A percentile compares a stretch with the other conserved stretches of the same genome.
These are phyloP conservation scores for Fragilaria crotonensis DNA, from an alignment of 108 stramenopile species.

Conservation along the genomic window DNA sequence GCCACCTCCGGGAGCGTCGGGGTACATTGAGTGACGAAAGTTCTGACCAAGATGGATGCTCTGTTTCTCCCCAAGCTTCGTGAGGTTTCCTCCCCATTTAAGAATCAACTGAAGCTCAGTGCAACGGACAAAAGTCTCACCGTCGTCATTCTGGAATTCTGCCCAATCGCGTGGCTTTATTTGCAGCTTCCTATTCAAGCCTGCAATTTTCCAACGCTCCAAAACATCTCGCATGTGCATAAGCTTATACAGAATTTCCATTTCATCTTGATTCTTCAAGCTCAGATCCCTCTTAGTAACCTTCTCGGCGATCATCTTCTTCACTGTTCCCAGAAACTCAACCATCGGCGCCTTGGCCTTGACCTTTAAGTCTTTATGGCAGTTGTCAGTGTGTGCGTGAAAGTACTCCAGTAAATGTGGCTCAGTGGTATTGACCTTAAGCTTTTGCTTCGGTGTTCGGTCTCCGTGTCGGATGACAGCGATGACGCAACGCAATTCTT, in stretches of 20 bases:
- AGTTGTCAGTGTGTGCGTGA: conserved; percentile 51
- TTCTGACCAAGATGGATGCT: conserved; percentile 86
- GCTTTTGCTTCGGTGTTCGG: conserved; percentile 98
- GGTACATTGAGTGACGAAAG: conserved; percentile 88
- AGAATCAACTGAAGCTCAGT: conserved; percentile 86
- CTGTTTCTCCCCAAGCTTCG: conserved; percentile 89
- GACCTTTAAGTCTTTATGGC: conserved; percentile 89
- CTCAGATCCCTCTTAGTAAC: conserved; percentile 18
- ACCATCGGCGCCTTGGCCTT: conserved; percentile 83
- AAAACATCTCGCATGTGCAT: conserved; percentile 84
- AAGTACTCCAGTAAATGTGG: conserved; percentile 77
- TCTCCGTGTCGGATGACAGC: conserved; percentile 96
- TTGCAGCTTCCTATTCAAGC: conserved; percentile 96
- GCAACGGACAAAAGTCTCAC: conserved; percentile 31
- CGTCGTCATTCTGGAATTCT: conserved; percentile 35
- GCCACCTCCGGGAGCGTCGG: conserved; percentile 80
- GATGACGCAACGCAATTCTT: conserved; percentile 94
- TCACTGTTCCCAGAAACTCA: conserved; percentile 80
- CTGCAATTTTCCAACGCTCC: conserved; percentile 88
- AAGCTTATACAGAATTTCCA: conserved; percentile 52
- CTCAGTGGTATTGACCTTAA: conserved; percentile 88
- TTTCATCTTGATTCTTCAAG: conserved; percentile 12
- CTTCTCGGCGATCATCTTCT: conserved; percentile 47
- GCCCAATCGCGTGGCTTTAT: conserved; percentile 89
- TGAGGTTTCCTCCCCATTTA: conserved; percentile 99